Base-by-base conservation (phyloP, 2,329 filamentous ascomycete species). In the Monilinia aucupariae region DNA sequence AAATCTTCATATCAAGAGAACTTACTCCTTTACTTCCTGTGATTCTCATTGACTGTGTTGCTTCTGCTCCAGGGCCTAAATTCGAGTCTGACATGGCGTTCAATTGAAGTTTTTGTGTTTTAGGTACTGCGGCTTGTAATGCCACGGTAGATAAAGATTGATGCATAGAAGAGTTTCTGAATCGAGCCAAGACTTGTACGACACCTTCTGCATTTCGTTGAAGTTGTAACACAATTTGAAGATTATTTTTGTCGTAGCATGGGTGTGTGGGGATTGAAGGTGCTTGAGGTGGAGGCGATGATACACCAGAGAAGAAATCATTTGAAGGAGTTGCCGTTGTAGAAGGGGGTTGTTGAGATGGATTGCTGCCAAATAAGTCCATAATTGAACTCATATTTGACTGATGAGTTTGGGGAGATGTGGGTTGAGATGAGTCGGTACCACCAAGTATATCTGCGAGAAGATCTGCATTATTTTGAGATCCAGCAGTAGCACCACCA, bases 61-160 rank as follows among this genome's bases (percentile, higher is more conserved):
- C 93, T 74, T 96, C 92, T 49, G 88, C 85, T 17, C 91, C 91
- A 8, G 87, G 85, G 15, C 80, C 85, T 50, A 99, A 74, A 39
- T 96, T 90, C 5, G 87, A 79, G 68, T 85, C 90, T 68, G 91
- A 96, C 68, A 99, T 96, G 64, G 88, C 91, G 74, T 96, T 88
- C 68, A 99, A 79, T 74, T 97, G 92, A 71, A 99, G 78, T 75
- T 94, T 96, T 77, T 99, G 94, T 51, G 90, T 91, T 78, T 97
- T 99, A 10, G 94, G 94, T 61, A 99, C 94, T 0, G 94, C 94
- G 50, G 93, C 94, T 75, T 99, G 94, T 68, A 99, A 76, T 32
- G 90, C 91, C 37, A 97, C 90, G 52, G 83, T 85, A 20, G 86
- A 86, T 55, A 97, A 80, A 17, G 79, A 78, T 17, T 81, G 82